phyloP scores from a whole-genome alignment of 768 basidiomycete species.

The Gyrodon lividus region DNA sequence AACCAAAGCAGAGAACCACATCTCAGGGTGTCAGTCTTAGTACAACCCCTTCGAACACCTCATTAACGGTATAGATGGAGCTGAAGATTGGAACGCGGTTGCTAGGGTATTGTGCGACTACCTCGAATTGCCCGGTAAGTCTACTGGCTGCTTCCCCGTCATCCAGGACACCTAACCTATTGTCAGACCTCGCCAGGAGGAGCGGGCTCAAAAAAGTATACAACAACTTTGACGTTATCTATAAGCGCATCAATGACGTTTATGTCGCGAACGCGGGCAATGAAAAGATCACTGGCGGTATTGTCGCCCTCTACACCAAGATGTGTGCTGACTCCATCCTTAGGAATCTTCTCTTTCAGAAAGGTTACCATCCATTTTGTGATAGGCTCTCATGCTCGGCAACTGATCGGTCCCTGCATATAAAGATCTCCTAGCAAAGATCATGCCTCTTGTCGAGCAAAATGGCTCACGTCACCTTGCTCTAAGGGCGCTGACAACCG shows the following conservation, averaged over 20 bases:
- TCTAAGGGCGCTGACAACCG: constrained; percentile 52
- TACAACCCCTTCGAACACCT: constrained; percentile 5
- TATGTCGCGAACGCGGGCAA: constrained; percentile 44
- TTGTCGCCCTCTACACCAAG: constrained; percentile 61
- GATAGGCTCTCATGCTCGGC: background rate
- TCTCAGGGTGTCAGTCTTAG: background rate
- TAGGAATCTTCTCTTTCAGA: constrained; percentile 56
- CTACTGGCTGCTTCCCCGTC: background rate
- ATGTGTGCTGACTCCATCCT: constrained; percentile 62
- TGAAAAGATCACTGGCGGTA: constrained; percentile 51
- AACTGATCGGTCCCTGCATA: background rate
- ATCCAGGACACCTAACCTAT: constrained; percentile 1
- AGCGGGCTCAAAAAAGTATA: constrained; percentile 65
- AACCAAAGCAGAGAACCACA: constrained; percentile 14
- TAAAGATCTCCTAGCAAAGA: constrained; percentile 54
- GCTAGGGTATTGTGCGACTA: constrained; percentile 47
- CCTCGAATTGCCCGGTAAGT: constrained; percentile 55
- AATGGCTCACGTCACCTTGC: constrained; percentile 51
- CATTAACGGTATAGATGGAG: constrained; percentile 44
- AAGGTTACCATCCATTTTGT: constrained; percentile 39
- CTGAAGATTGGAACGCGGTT: constrained; percentile 48
- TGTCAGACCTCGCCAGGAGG: constrained; percentile 51
- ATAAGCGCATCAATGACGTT: constrained; percentile 46
- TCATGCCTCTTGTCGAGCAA: constrained; percentile 52
- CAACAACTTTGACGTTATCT: constrained; percentile 53